A percentile compares a stretch with the other conserved stretches of the same genome.
These are phyloP conservation scores for Helianthus tuberosus DNA, from an alignment of 129 eudicot genomes.

Conservation along the genomic window DNA sequence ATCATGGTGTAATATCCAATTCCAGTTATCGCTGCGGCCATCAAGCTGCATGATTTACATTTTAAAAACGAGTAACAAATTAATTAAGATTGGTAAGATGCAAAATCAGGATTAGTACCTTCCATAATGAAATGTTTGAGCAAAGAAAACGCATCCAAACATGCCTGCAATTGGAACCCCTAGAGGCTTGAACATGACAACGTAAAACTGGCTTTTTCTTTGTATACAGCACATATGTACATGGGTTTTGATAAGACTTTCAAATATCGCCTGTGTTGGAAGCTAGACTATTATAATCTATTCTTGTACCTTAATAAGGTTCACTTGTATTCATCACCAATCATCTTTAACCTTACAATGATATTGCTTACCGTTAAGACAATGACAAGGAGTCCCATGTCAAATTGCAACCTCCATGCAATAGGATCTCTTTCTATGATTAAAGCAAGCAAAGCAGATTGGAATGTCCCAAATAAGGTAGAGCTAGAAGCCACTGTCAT, in stretches of 20 bases:
- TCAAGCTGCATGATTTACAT: slow-evolving; percentile 44
- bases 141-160: slow-evolving; percentile 57
- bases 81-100: no score
- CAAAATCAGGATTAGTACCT: slow-evolving; percentile 32
- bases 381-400: slow-evolving; percentile 67
- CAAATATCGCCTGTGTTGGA: slow-evolving; percentile 54
- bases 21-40: slow-evolving; percentile 63
- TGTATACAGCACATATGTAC: slow-evolving; percentile 70
- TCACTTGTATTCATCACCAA: not conserved
- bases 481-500: slow-evolving; percentile 67
- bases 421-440: slow-evolving; percentile 53
- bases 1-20: slow-evolving; percentile 60
- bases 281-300: not conserved
- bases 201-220: slow-evolving; percentile 62
- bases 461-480: slow-evolving; percentile 69
- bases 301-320: not conserved
- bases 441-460: slow-evolving; percentile 51
- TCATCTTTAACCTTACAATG: not conserved
- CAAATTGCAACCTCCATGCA: slow-evolving; percentile 69
- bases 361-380: slow-evolving; percentile 57
- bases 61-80: not conserved
- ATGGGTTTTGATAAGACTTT: slow-evolving; percentile 56
- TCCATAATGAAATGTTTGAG: slow-evolving; percentile 62
- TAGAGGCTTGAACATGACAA: slow-evolving; percentile 74
- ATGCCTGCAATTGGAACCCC: slow-evolving; percentile 70